Evolutionary conservation across 331 rosid species (phyloP), one percentile per base, ranked within the genome.

Genomic region (Acacia pycnantha): DNA sequence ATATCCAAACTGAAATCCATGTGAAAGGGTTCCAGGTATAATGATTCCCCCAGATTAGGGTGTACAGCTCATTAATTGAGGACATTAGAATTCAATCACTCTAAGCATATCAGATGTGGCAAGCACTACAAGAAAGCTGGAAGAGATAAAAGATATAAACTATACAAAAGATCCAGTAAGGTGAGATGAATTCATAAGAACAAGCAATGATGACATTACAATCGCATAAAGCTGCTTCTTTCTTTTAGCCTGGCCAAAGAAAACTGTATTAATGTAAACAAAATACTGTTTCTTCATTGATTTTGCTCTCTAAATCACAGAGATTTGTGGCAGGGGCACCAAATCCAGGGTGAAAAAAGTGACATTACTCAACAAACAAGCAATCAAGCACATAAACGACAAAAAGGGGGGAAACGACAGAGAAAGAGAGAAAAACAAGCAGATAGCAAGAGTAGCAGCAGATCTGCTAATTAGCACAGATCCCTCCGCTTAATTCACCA

Each of bases 401-500:
- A 67, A 80, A 15, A 2, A 8, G 6, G 35, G 40, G 24, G 50
- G n/a, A 48, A 29, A 40, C 41, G 29, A 62, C 1, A 76, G 2
- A 53, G 6, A 83, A 1, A 29, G 51, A 43, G 12, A n/a, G 51
- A 43, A 8, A n/a, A 75, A 76, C 6, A 12, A 26, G 35, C 68
- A 13, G 27, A 62, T 14, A 56, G 54, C 65, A 33, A 73, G 26
- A 14, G 14, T 16, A 44, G 53, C 1, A 74, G 26, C 89, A 77
- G 93, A 89, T 91, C 95, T 88, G 86, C 66, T 18, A 77, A 35
- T 43, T 54, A 67, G 1, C 46, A 35, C 43, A 64, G 65, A 2
- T 47, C 35, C 43, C 65, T 74, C 41, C 48, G 33, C 50, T 56
- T 2, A 16, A 66, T 33, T 77, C 35, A 74, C 58, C 77, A 71